phyloP scores from a whole-genome alignment of 495 filamentous ascomycete genomes.

The Cetradonia linearis region DNA sequence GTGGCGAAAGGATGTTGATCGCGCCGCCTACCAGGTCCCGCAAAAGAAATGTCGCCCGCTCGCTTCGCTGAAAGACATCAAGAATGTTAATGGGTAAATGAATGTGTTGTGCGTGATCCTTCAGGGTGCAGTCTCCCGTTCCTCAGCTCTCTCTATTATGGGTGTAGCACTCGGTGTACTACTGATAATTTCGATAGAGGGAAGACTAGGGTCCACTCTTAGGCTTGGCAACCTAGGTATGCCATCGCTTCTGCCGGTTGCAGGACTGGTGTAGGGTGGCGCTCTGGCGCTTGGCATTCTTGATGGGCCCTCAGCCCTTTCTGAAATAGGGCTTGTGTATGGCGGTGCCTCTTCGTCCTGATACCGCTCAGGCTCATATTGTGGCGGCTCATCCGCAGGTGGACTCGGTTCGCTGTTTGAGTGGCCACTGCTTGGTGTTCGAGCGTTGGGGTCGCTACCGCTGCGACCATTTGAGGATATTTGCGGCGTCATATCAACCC shows the following conservation, averaged over 20 bases:
- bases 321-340: conserved; percentile 13
- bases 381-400: conserved; percentile 15
- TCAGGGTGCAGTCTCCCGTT: conserved; percentile 3
- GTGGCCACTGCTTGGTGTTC: conserved; percentile 19
- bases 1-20: background rate
- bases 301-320: conserved; percentile 7
- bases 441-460: conserved; percentile 14
- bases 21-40: background rate
- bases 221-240: conserved; percentile 22
- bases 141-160: conserved; percentile 4
- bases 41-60: conserved; percentile 2
- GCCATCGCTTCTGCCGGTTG: conserved; percentile 10
- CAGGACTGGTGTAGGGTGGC: conserved; percentile 21
- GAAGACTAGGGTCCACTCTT: conserved; percentile 15
- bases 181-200: conserved; percentile 22
- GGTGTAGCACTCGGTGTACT: conserved; percentile 25
- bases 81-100: background rate
- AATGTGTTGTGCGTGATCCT: background rate
- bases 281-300: conserved; percentile 7
- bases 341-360: conserved; percentile 18
- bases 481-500: conserved; percentile 18
- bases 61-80: conserved; percentile 14
- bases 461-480: conserved; percentile 21
- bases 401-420: conserved; percentile 8
- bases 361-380: conserved; percentile 14